phyloP scores from a whole-genome alignment of 1,139 yeast species.

The Candida sanyaensis region DNA sequence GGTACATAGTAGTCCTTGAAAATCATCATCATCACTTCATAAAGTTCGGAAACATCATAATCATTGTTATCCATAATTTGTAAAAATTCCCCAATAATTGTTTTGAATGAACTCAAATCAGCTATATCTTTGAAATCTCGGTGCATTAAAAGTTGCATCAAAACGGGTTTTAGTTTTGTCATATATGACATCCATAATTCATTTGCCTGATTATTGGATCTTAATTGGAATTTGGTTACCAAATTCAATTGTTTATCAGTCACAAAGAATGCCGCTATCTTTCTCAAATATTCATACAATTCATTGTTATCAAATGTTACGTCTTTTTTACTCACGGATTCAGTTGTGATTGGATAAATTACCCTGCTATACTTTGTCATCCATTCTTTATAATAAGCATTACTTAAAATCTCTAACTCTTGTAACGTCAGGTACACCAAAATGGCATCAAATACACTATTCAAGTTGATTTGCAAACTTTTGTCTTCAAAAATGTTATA shows the following conservation, averaged over 20 bases:
- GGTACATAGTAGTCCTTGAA: conserved; percentile 64
- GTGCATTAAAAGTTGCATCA: conserved; percentile 36
- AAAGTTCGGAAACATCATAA: conserved; percentile 60
- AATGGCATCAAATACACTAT: conserved; percentile 78
- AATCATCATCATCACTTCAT: conserved; percentile 59
- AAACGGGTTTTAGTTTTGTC: conserved; percentile 58
- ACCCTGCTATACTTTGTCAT: conserved; percentile 70
- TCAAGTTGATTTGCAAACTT: conserved; percentile 54
- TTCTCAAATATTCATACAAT: conserved; percentile 58
- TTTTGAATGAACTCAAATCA: conserved; percentile 44
- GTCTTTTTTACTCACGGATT: conserved; percentile 23
- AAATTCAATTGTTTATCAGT: conserved; percentile 68
- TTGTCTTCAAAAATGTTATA: conserved; percentile 50
- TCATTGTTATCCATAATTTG: conserved; percentile 78
- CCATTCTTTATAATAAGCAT: conserved; percentile 72
- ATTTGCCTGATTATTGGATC: conserved; percentile 59
- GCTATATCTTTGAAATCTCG: conserved; percentile 29
- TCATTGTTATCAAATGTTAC: conserved; percentile 24
- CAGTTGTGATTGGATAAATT: conserved; percentile 61
- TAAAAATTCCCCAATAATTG: conserved; percentile 67
- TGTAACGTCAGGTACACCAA: conserved; percentile 78
- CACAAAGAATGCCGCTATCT: conserved; percentile 74
- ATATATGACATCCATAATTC: conserved; percentile 79
- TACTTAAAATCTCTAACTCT: conserved; percentile 58
- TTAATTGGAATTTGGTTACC: conserved; percentile 55